phyloP scores from a whole-genome alignment of 2,329 filamentous ascomycete species.

The Ophiostoma quercus region DNA sequence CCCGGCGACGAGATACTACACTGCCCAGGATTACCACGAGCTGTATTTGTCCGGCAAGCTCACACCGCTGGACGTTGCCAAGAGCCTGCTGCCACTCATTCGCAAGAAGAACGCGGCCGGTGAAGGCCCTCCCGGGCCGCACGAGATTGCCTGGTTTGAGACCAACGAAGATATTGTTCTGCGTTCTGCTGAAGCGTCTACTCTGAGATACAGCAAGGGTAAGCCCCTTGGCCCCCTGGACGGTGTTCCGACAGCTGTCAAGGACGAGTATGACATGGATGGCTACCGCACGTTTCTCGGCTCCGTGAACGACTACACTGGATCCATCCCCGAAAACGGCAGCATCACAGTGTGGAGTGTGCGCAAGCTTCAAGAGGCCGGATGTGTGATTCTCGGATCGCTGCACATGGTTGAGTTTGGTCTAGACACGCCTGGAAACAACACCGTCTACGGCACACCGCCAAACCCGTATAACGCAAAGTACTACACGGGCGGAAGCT shows the following conservation, averaged over 20 bases:
- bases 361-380: slow-evolving; percentile 62
- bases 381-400: slow-evolving; percentile 67
- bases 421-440: slow-evolving; percentile 70
- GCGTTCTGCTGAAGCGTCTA: slow-evolving; percentile 42
- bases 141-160: slow-evolving; percentile 44
- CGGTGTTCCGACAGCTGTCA: slow-evolving; percentile 67
- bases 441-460: slow-evolving; percentile 67
- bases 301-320: slow-evolving; percentile 55
- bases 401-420: slow-evolving; percentile 73
- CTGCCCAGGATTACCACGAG: slow-evolving; percentile 42
- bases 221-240: slow-evolving; percentile 60
- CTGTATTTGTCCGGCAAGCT: slow-evolving; percentile 43
- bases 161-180: slow-evolving; percentile 40
- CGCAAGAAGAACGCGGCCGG: slow-evolving; percentile 32
- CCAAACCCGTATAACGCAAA: slow-evolving; percentile 65
- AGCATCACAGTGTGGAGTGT: slow-evolving; percentile 63
- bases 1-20: slow-evolving; percentile 40
- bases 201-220: slow-evolving; percentile 46
- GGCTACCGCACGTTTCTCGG: slow-evolving; percentile 66
- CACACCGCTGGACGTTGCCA: slow-evolving; percentile 44
- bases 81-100: slow-evolving; percentile 44
- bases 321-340: slow-evolving; percentile 37
- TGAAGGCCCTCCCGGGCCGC: slow-evolving; percentile 35
- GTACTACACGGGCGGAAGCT: slow-evolving; percentile 75
- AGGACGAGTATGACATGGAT: slow-evolving; percentile 71